phyloP scores from a whole-genome alignment of 768 basidiomycete species.

The Boletus subcaerulescens region DNA sequence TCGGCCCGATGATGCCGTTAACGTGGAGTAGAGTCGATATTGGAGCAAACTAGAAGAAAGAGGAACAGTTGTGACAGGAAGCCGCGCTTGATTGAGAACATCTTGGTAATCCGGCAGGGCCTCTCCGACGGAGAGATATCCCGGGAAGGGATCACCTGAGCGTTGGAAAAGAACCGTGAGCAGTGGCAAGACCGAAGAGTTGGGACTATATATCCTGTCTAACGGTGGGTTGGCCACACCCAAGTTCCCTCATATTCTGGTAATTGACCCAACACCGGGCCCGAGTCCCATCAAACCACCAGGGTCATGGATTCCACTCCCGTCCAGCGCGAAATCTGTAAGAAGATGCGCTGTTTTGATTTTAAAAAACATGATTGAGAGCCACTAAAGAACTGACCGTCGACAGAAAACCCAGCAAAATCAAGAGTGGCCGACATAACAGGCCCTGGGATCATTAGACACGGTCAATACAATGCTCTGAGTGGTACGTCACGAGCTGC shows the following conservation, averaged over 20 bases:
- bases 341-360: slow-evolving; percentile 1
- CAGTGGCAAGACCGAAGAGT: slow-evolving; percentile 53
- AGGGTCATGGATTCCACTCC: slow-evolving; percentile 5
- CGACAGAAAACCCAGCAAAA: slow-evolving; percentile 44
- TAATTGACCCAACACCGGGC: slow-evolving; percentile 50
- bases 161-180: slow-evolving; percentile 66
- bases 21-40: slow-evolving; percentile 64
- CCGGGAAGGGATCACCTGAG: slow-evolving; percentile 51
- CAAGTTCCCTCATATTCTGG: slow-evolving; percentile 36
- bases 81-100: slow-evolving; percentile 49
- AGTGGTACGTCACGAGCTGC: not conserved
- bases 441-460: slow-evolving; percentile 16
- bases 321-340: slow-evolving; percentile 19
- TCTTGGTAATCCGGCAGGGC: slow-evolving; percentile 46
- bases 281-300: slow-evolving; percentile 56
- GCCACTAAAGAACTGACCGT: slow-evolving; percentile 35
- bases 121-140: slow-evolving; percentile 63
- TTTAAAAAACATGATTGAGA: not conserved
- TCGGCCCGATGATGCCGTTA: slow-evolving; percentile 60
- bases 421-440: slow-evolving; percentile 29
- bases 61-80: slow-evolving; percentile 42
- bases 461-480: not conserved
- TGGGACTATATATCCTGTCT: slow-evolving; percentile 62
- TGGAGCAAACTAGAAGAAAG: slow-evolving; percentile 29
- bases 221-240: slow-evolving; percentile 51